Evolutionary conservation across 116 monocot species (phyloP).

Genomic region (Thalassia testudinum): DNA sequence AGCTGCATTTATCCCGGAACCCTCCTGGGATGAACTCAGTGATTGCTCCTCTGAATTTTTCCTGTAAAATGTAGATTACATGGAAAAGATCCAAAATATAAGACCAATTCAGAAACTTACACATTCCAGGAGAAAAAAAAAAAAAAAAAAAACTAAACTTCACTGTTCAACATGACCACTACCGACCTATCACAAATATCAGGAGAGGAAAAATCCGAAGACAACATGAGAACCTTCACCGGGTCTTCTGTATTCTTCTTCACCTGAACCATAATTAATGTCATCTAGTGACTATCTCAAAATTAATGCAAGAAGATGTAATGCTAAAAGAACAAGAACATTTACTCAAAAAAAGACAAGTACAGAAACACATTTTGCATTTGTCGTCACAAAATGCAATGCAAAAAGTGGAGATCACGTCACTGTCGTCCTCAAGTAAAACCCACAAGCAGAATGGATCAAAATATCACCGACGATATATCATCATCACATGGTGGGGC

Average conservation of each 20-base stretch:
- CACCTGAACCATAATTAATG: constrained; percentile 22
- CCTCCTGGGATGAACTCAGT: constrained; percentile 13
- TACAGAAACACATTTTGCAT: background rate
- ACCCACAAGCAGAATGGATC: too few relatives aligned
- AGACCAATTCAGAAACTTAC: background rate
- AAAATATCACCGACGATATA: too few relatives aligned
- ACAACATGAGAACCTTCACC: constrained; percentile 18
- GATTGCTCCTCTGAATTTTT: constrained; percentile 14
- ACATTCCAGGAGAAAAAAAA: background rate
- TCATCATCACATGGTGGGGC: too few relatives aligned
- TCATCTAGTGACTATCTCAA: background rate
- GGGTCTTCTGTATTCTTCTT: constrained; percentile 8
- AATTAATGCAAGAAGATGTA: background rate
- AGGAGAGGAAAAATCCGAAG: constrained; percentile 20
- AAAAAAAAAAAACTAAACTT: background rate
- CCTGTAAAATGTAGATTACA: background rate
- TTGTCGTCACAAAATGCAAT: background rate
- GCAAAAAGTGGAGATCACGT: background rate
- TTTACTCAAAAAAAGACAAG: background rate
- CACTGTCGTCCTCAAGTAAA: background rate
- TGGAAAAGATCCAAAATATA: too few relatives aligned
- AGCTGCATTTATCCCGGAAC: constrained; percentile 7
- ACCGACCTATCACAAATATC: constrained; percentile 34
- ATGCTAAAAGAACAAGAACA: background rate
- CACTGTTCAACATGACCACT: background rate